Conservation (phyloP, 2,329 filamentous ascomycete genomes). For the Colletotrichum sidae region DNA sequence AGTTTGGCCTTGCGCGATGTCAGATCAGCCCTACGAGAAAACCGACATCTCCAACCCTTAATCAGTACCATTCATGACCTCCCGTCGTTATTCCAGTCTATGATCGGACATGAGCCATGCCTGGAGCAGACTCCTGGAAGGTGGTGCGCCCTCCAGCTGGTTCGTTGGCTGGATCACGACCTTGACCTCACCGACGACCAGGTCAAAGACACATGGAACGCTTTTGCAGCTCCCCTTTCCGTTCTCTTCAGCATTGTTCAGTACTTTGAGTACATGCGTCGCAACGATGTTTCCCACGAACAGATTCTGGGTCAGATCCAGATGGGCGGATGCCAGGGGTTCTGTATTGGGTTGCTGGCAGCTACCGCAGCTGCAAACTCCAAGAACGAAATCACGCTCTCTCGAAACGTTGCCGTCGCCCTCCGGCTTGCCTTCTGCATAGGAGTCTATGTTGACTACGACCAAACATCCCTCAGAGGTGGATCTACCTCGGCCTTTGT, state of each 20-base stretch:
- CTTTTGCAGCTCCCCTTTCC: constrained; percentile 1
- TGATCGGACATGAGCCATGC: background rate
- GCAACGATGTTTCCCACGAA: background rate
- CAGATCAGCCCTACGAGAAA: constrained; percentile 4
- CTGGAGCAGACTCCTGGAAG: constrained; percentile 1
- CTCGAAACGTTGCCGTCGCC: background rate
- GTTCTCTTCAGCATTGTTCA: background rate
- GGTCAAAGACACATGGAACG: background rate
- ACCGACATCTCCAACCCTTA: background rate
- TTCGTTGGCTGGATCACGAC: constrained; percentile 7
- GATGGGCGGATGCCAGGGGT: constrained; percentile 3
- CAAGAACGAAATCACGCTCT: background rate
- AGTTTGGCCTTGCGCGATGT: background rate
- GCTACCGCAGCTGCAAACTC: constrained; percentile 1
- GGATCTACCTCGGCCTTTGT: constrained; percentile 1
- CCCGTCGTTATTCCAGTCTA: background rate
- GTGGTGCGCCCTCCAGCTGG: background rate
- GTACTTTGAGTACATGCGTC: background rate
- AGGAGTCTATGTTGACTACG: constrained; percentile 4
- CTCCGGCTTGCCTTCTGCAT: constrained; percentile 3
- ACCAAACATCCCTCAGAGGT: background rate
- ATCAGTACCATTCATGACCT: background rate
- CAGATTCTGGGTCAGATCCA: background rate
- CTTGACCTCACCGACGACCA: background rate
- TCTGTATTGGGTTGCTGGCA: constrained; percentile 2